Conservation (phyloP, 176 grass and related monocot genomes). For the Aegilops bicornis region DNA sequence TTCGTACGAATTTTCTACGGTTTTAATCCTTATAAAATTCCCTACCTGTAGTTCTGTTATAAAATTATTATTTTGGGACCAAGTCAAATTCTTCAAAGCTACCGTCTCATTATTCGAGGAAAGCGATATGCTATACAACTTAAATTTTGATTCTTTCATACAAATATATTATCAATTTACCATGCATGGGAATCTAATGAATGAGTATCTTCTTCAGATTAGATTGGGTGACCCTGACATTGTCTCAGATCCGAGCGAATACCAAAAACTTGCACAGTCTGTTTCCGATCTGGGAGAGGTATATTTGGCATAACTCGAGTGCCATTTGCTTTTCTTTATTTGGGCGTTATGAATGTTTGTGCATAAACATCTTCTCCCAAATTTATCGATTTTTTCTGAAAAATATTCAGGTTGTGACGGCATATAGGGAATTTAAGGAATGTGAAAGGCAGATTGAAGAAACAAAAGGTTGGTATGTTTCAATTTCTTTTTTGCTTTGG, state of each 20-base stretch:
- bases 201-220: conserved; percentile 50
- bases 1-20: neutral
- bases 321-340: neutral
- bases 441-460: conserved; percentile 80
- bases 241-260: conserved; percentile 77
- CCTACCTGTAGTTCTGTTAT: neutral
- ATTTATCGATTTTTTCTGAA: conserved; percentile 11
- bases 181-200: neutral
- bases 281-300: conserved; percentile 83
- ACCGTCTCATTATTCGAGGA: neutral
- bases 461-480: conserved; percentile 65
- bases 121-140: neutral
- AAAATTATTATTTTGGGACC: neutral
- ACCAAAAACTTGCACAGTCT: conserved; percentile 94
- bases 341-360: neutral
- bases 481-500: neutral
- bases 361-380: neutral
- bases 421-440: conserved; percentile 80
- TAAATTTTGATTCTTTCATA: conserved; percentile 1
- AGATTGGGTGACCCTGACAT: conserved; percentile 93
- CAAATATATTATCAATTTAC: conserved; percentile 5
- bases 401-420: conserved; percentile 62
- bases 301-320: conserved; percentile 26
- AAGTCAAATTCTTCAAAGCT: neutral
- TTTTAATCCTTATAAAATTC: neutral